Evolutionary conservation across 1,284 basidiomycete genomes (phyloP).

Genomic region (Hemileia vastatrix): DNA sequence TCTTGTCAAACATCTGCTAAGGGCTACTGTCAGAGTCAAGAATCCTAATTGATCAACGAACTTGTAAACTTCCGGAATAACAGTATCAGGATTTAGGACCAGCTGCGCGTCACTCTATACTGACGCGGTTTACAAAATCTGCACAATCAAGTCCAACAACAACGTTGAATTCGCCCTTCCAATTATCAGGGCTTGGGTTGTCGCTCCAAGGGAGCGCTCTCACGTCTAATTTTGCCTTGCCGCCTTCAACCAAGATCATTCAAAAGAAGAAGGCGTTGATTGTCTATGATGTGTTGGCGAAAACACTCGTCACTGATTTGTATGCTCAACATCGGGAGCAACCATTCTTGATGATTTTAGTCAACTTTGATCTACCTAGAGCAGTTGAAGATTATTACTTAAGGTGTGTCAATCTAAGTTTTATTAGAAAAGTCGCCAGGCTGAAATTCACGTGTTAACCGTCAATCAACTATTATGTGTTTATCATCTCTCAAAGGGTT

Average conservation of each 20-base stretch:
- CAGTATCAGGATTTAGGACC: conserved; percentile 17
- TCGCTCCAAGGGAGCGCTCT: too few relatives aligned
- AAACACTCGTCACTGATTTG: conserved; percentile 5
- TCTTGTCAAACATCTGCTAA: neutral
- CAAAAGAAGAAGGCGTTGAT: conserved; percentile 11
- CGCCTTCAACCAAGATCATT: too few relatives aligned
- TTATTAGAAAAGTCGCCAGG: too few relatives aligned
- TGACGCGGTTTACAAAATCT: conserved; percentile 9
- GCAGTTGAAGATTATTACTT: conserved; percentile 15
- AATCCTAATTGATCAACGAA: too few relatives aligned
- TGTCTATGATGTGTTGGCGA: conserved; percentile 12
- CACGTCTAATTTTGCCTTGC: too few relatives aligned
- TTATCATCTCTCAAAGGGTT: neutral
- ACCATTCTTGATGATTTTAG: too few relatives aligned
- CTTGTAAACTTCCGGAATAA: too few relatives aligned
- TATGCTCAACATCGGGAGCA: too few relatives aligned
- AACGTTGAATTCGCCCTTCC: too few relatives aligned
- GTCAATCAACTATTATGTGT: neutral
- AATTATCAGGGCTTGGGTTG: neutral
- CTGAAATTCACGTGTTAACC: too few relatives aligned
- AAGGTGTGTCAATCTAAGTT: neutral
- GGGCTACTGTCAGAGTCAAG: neutral
- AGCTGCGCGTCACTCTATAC: conserved; percentile 9
- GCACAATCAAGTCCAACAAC: too few relatives aligned
- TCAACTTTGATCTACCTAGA: conserved; percentile 15